Conservation (phyloP, 2,329 filamentous ascomycete genomes). For the Clarireedia monteithiana region DNA sequence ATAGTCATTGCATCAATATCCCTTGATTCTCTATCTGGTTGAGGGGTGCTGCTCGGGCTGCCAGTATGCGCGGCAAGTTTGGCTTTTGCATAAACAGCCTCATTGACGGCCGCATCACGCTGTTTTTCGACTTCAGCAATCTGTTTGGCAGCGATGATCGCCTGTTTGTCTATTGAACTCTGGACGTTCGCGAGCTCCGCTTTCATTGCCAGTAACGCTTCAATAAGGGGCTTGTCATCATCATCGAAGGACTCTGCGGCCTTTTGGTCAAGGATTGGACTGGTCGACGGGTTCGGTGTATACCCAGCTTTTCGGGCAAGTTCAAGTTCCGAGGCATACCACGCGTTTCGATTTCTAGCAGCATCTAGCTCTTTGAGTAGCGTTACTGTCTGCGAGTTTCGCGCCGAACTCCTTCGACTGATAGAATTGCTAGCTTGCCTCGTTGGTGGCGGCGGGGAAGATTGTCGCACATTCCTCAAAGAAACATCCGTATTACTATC, state of each 20-base stretch:
- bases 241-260: slow-evolving; percentile 76
- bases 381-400: slow-evolving; percentile 54
- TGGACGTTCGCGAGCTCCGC: slow-evolving; percentile 86
- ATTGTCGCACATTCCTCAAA: slow-evolving; percentile 40
- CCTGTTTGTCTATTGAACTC: slow-evolving; percentile 80
- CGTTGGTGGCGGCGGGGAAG: slow-evolving; percentile 51
- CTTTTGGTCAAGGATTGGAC: slow-evolving; percentile 68
- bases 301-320: slow-evolving; percentile 89
- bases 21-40: slow-evolving; percentile 47
- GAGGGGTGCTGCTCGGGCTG: slow-evolving; percentile 55
- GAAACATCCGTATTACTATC: slow-evolving; percentile 56
- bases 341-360: slow-evolving; percentile 80
- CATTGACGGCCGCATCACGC: slow-evolving; percentile 85
- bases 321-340: slow-evolving; percentile 93
- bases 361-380: slow-evolving; percentile 81
- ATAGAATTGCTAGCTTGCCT: slow-evolving; percentile 53
- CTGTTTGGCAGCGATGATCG: slow-evolving; percentile 73
- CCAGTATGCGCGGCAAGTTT: slow-evolving; percentile 75
- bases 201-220: slow-evolving; percentile 87
- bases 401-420: slow-evolving; percentile 49
- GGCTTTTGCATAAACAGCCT: slow-evolving; percentile 91
- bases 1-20: slow-evolving; percentile 50
- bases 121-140: slow-evolving; percentile 94
- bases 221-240: slow-evolving; percentile 84
- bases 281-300: slow-evolving; percentile 59